Percentiles rank a stretch among this genome's conserved stretches.
Evolutionary conservation across 2,329 filamentous ascomycete species (phyloP).

Genomic region (Fusarium dlaminii): DNA sequence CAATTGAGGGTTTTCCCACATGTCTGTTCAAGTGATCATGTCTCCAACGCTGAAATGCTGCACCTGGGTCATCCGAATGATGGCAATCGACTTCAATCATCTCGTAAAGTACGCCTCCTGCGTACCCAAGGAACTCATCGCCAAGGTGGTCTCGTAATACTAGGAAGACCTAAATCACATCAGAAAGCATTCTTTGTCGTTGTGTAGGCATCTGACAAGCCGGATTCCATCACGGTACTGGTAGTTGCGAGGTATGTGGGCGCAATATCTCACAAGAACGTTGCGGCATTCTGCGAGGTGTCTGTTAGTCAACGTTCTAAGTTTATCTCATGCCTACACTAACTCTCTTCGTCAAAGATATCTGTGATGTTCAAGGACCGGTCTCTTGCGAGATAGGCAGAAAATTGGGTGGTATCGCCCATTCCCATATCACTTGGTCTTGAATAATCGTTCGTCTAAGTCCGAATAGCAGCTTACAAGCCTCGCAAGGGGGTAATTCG

Average conservation of each 20-base stretch:
- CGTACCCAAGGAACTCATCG: slow-evolving; percentile 55
- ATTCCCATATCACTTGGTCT: slow-evolving; percentile 7
- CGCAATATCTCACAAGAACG: slow-evolving; percentile 55
- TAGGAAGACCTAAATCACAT: slow-evolving; percentile 50
- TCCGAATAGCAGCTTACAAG: background rate
- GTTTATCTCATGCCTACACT: background rate
- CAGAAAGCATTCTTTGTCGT: background rate
- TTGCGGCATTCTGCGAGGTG: slow-evolving; percentile 54
- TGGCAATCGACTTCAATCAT: slow-evolving; percentile 57
- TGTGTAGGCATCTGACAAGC: slow-evolving; percentile 44
- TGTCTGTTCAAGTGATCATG: slow-evolving; percentile 56
- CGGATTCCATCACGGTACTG: slow-evolving; percentile 57
- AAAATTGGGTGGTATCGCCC: background rate
- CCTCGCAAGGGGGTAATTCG: background rate
- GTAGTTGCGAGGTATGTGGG: slow-evolving; percentile 56
- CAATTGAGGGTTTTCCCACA: slow-evolving; percentile 40
- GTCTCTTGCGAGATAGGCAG: background rate
- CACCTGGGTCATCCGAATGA: slow-evolving; percentile 55
- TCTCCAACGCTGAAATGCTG: slow-evolving; percentile 58
- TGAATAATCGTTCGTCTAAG: background rate
- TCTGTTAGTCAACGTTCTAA: background rate
- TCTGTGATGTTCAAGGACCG: background rate
- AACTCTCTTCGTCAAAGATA: slow-evolving; percentile 40
- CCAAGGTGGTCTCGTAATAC: slow-evolving; percentile 56
- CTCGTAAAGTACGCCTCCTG: slow-evolving; percentile 57